Evolutionary conservation across 441 rosid species (phyloP), one percentile per base, ranked within the genome.

Genomic region (Aquilaria agallochum): DNA sequence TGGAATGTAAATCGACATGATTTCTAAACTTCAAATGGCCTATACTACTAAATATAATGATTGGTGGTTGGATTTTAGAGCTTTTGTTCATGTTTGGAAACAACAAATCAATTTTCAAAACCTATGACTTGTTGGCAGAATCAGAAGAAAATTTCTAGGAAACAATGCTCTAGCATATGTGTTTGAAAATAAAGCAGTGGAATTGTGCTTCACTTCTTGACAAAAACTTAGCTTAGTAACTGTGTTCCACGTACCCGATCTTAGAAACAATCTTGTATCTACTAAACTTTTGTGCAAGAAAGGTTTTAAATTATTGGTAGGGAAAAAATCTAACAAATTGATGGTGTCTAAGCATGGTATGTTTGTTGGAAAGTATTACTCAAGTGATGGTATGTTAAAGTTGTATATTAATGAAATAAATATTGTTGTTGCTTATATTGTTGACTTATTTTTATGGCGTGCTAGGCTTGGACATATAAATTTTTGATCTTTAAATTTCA

Each of bases 171-270:
- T 3, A 12, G 67, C 5, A 7, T 31, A 63, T 2, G 59, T 63
- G 1, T 45, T 30, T 2, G 44, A 60, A 20, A 54, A 53, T 8
- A 42, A 30, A 3, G 13, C 20, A 5, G 2, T 45, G 3, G 40
- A 55, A 30, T 9, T 64, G 9, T 3, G 14, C 1, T 65, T 56
- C 13, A 65, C 62, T 11, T 65, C 49, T 15, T 15, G 55, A 8
- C 11, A 33, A 7, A 56, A 32, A 55, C 12, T 55, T 2, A 33
- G 12, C 2, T n/a, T 65, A 20, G 2, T 33, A 6, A 49, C 12
- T 65, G 61, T 56, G 3, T 20, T 11, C 15, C 15, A 15, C 15
- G 15, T 15, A 15, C 15, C 15, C 15, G 15, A 15, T 15, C 15
- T 15, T 15, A 52, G 55, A 11, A 64, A 47, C 11, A 56, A 64